Evolutionary conservation across 1,284 basidiomycete species (phyloP), one percentile per base, ranked within the genome.

Genomic region (Leccinum fallax): DNA sequence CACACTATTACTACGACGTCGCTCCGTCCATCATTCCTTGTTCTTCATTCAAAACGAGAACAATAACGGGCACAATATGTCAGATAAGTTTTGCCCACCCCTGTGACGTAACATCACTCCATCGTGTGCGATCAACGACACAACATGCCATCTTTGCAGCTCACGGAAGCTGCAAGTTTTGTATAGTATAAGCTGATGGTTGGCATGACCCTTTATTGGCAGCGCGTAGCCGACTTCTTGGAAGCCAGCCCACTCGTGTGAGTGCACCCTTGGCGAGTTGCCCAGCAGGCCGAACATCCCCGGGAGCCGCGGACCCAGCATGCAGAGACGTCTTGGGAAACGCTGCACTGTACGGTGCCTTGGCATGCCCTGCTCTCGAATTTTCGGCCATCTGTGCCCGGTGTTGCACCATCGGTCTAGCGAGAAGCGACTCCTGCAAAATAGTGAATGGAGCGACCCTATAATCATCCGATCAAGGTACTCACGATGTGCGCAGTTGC

Each of bases 401-500:
- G 58, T 62, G 62, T 36, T 77, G 63, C 10, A 70, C 48, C 32
- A 85, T 66, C 2, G 85, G 85, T 40, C 78, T 79, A 3, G 85
- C 85, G 57, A 87, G 67, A 49, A 87, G 69, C 49, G 80, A 78
- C 60, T 85, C 83, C 85, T 87, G 62, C 15, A 62, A 65, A 57
- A 53, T 1, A 38, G 59, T 74, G 38, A 65, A 34, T 28, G 4
- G 49, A 51, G 15, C 11, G 34, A 6, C n/a, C 9, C 56, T 57
- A 55, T 57, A 0, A 59, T 43, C 9, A 38, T 53, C 24, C 3
- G 40, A 43, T 19, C 13, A 19, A 43, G 11, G 26, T 11, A 76
- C 84, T 67, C 65, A 86, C 85, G 62, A 83, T 78, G 68, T 87
- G 80, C 43, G 78, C 74, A 19, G 74, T 73, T 5, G 80, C 83